Evolutionary conservation across 2,329 filamentous ascomycete genomes (phyloP).

Genomic region (Talaromyces pinophilus): DNA sequence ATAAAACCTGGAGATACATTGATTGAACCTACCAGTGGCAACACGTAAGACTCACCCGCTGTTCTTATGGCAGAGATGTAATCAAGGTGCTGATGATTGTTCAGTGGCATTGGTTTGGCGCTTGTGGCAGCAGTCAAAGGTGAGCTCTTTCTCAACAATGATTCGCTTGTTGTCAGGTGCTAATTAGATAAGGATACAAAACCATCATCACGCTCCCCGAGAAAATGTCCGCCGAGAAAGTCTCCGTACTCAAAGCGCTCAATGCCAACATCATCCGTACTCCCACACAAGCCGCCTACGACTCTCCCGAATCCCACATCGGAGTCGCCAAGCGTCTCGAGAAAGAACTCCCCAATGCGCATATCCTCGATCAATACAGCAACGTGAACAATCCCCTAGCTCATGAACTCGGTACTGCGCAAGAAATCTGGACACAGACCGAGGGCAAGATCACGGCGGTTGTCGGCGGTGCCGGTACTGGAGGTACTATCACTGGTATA

Average conservation of each 20-base stretch:
- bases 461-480: conserved; percentile 90
- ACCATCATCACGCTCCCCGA: conserved; percentile 98
- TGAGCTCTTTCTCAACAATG: neutral
- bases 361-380: conserved; percentile 95
- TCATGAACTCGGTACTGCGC: conserved; percentile 89
- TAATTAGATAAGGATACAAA: conserved; percentile 67
- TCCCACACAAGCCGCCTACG: conserved; percentile 91
- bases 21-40: conserved; percentile 97
- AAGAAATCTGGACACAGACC: conserved; percentile 95
- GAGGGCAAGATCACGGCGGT: conserved; percentile 77
- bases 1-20: conserved; percentile 97
- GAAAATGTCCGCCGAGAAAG: conserved; percentile 99
- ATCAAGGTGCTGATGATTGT: neutral
- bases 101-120: conserved; percentile 82
- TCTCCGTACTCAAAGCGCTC: conserved; percentile 87
- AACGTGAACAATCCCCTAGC: conserved; percentile 90
- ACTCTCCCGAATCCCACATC: conserved; percentile 94
- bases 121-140: conserved; percentile 91
- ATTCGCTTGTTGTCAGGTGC: neutral
- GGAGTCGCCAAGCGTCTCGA: conserved; percentile 86
- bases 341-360: conserved; percentile 94
- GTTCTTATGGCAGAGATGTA: neutral
- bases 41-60: conserved; percentile 61
- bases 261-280: conserved; percentile 98
- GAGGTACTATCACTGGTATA: conserved; percentile 90